phyloP scores from a whole-genome alignment of 139 green algal species.

The Prasinococcaceae sp. region DNA sequence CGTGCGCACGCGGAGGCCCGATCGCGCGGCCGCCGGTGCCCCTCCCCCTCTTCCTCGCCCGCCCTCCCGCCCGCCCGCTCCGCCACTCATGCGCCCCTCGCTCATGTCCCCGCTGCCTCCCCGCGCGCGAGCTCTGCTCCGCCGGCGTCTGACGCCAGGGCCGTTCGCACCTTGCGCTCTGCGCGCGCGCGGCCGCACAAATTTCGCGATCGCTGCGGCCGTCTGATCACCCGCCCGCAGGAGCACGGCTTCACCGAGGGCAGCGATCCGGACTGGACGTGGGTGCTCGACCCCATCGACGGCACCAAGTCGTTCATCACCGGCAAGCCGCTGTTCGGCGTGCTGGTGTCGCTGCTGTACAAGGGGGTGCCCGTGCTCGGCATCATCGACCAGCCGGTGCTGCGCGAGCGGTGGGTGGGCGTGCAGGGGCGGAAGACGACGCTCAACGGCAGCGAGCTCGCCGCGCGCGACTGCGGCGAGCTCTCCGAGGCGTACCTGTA shows the following conservation, averaged over 20 bases:
- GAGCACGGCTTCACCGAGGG: conserved; percentile 7
- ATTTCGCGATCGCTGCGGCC: no score
- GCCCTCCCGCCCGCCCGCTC: no score
- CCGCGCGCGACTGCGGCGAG: conserved; percentile 22
- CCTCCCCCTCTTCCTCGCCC: no score
- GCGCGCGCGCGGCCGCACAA: no score
- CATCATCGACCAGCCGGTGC: conserved; percentile 89
- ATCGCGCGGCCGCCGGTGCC: not conserved
- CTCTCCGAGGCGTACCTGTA: conserved; percentile 50
- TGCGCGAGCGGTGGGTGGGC: conserved; percentile 80
- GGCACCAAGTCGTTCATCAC: conserved; percentile 99
- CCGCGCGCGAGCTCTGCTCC: no score
- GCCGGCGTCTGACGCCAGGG: no score
- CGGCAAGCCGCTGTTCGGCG: conserved; percentile 94
- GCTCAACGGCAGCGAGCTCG: conserved; percentile 65
- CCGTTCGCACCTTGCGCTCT: no score
- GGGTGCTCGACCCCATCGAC: conserved; percentile 97
- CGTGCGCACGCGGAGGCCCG: no score
- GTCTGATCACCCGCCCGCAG: no score
- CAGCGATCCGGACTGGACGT: conserved; percentile 48
- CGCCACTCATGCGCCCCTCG: no score
- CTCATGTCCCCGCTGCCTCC: no score
- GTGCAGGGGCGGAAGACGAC: conserved; percentile 53
- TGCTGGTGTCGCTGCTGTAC: conserved; percentile 78
- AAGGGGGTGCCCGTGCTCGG: conserved; percentile 69